Conservation (phyloP, 768 basidiomycete species). For the Punctularia strigosozonata region DNA sequence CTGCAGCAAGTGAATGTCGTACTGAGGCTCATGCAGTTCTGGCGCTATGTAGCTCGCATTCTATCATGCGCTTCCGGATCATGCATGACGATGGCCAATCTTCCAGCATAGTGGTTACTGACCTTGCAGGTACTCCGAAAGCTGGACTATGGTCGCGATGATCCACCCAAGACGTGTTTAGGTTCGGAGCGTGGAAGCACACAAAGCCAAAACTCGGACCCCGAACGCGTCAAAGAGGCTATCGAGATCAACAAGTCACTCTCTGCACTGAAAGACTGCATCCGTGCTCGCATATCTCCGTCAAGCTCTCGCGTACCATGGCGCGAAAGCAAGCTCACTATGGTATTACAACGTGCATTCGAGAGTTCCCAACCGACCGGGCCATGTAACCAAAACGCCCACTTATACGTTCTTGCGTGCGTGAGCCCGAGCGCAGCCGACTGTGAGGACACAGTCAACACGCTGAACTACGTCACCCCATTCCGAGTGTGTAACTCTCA, state of each 20-base stretch:
- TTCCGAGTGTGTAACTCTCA: not conserved
- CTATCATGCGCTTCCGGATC: not conserved
- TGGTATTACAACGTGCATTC: not conserved
- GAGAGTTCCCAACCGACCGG: not conserved
- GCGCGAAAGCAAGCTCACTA: not conserved
- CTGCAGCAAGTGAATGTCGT: too few species aligned
- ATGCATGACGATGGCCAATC: not conserved
- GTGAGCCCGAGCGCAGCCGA: not conserved
- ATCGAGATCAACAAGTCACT: not conserved
- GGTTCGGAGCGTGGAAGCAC: too few species aligned
- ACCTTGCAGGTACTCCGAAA: slow-evolving; percentile 1
- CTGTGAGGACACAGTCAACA: not conserved
- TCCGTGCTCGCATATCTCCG: not conserved
- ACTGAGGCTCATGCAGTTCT: too few species aligned
- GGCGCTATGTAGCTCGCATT: not conserved
- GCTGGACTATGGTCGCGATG: too few species aligned
- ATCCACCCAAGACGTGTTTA: too few species aligned
- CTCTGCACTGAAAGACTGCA: not conserved
- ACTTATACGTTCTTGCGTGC: not conserved
- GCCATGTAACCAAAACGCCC: too few species aligned
- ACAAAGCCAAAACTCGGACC: too few species aligned
- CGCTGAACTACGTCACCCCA: slow-evolving; percentile 1
- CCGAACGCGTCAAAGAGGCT: too few species aligned
- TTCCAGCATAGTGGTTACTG: not conserved
- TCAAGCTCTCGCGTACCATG: not conserved